Percentiles rank a stretch among this genome's conserved stretches.
These are phyloP conservation scores for Oenanthe javanica DNA, from an alignment of 140 eudicot species.

Conservation along the genomic window DNA sequence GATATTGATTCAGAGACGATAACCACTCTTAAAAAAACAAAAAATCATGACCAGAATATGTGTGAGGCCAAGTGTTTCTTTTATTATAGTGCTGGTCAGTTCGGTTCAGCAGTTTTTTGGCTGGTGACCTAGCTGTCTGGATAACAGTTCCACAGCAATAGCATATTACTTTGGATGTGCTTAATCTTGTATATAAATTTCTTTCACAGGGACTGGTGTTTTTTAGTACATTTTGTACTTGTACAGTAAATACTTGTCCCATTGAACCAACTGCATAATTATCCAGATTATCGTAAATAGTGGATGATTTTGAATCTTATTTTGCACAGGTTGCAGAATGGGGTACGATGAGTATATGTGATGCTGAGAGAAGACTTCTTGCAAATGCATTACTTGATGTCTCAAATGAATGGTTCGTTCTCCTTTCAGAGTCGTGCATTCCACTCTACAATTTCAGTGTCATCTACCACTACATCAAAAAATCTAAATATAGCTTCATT, in stretches of 20 bases:
- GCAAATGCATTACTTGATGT: conserved; percentile 12
- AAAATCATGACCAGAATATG: not conserved
- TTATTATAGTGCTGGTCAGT: not conserved
- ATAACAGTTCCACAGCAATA: not conserved
- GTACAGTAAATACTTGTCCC: not conserved
- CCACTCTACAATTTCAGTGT: conserved; percentile 14
- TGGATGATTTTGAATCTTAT: not conserved
- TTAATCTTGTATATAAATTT: not conserved
- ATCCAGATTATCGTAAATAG: not conserved
- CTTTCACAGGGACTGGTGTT: not conserved
- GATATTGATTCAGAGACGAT: not conserved
- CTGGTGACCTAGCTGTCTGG: not conserved
- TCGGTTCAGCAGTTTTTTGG: not conserved
- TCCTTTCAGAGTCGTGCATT: conserved; percentile 16
- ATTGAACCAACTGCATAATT: not conserved
- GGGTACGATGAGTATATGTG: conserved; percentile 12
- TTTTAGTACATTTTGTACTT: not conserved
- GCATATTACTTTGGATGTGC: not conserved
- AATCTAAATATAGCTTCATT: conserved; percentile 8
- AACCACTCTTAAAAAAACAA: not conserved
- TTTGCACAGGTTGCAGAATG: conserved; percentile 8
- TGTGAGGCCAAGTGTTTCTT: not conserved
- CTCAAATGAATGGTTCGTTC: conserved; percentile 12
- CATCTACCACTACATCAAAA: conserved; percentile 7
- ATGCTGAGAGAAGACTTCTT: conserved; percentile 15